Conservation (phyloP, 371 early-diverging fungal genomes). For the Apophysomyces elegans region DNA sequence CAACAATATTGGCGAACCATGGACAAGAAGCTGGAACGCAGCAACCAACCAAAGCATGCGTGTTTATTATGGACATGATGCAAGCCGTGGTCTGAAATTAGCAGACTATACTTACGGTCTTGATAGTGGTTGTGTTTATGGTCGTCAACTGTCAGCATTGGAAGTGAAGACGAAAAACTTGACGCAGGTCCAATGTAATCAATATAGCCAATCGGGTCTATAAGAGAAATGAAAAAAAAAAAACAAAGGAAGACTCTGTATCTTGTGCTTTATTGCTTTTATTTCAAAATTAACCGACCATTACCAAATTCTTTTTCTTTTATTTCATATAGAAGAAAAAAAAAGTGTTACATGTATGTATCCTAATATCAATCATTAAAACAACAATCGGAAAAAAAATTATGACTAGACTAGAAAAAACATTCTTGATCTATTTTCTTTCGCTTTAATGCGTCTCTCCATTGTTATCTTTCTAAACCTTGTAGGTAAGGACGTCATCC, state of each 20-base stretch:
- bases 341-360: too few relatives aligned
- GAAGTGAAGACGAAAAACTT: constrained; percentile 35
- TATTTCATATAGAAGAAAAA: too few relatives aligned
- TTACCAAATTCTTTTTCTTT: too few relatives aligned
- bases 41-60: constrained; percentile 25
- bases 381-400: constrained; percentile 9
- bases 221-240: background rate
- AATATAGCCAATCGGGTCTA: constrained; percentile 10
- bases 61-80: constrained; percentile 74
- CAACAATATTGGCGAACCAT: background rate
- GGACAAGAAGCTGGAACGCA: background rate
- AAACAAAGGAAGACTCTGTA: background rate
- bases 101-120: constrained; percentile 61
- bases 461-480: background rate
- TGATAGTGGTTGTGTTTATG: constrained; percentile 77
- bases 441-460: background rate
- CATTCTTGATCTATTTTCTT: constrained; percentile 5
- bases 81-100: constrained; percentile 62
- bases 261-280: background rate
- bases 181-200: constrained; percentile 38
- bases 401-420: background rate
- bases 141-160: constrained; percentile 62
- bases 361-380: background rate
- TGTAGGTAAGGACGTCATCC: background rate
- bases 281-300: too few relatives aligned